Evolutionary conservation across 345 rosid species (phyloP), one percentile per base, ranked within the genome.

Genomic region (Turritis glabra): DNA sequence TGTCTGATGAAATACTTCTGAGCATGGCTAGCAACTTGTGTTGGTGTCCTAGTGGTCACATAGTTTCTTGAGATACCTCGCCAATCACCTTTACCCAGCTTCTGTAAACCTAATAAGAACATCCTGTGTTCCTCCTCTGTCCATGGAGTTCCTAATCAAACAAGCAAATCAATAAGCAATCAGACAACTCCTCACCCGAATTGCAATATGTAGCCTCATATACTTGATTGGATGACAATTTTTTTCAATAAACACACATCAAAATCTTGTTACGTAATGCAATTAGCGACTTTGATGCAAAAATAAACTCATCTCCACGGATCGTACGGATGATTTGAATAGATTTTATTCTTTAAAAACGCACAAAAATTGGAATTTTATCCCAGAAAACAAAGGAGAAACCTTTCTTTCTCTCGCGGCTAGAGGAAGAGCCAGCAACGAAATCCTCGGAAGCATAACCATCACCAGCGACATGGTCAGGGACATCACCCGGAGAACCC

Each of bases 21-120:
- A 61, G 99, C 99, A 82, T 96, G 99, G 71, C 99, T 96, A 64
- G 99, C 99, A 22, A 96, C 99, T 81, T 96, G 99, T 12, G 99
- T 96, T 19, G 99, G 99, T 23, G 99, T 89, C 84, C 98, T 85
- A 8, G 96, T 82, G 19, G 88, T 81, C 69, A 96, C 99, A 80
- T 77, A 96, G 67, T 85, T 96, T 35, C 96, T 85, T 0, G 99
- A 90, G 81, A 96, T 96, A 51, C 99, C 99, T 77, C 99, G 85
- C 99, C 99, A 96, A 77, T 96, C 99, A 48, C 99, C 99, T 88
- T 96, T 96, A 8, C 99, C 98, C 3, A 96, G 85, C 87, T 89
- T 96, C 71, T 90, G 96, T 44, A 96, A 82, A 63, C 99, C 98
- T 68, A 96, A 76, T 74, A 96, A 84, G 74, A 96, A 96, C 89